These are phyloP conservation scores for Suillus bovinus DNA, from an alignment of 768 basidiomycete species.

Conservation along the genomic window DNA sequence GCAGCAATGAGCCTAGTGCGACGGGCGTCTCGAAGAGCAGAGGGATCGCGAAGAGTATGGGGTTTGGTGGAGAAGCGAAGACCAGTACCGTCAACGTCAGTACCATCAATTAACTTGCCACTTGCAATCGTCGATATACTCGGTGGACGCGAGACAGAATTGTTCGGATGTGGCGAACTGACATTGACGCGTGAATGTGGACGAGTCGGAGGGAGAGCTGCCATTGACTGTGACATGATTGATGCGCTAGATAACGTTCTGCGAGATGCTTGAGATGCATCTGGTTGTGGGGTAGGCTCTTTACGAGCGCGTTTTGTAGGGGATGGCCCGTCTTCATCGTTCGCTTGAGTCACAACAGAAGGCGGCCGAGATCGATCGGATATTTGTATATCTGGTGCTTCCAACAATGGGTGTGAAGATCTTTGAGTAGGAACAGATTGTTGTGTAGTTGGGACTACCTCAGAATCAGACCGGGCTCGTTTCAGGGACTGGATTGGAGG, in stretches of 20 bases:
- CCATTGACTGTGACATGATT: conserved; percentile 16
- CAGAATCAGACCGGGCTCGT: conserved; percentile 66
- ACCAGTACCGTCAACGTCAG: conserved; percentile 46
- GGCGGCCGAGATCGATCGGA: conserved; percentile 50
- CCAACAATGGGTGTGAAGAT: conserved; percentile 29
- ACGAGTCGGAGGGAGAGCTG: conserved; percentile 20
- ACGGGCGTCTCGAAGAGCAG: conserved; percentile 50
- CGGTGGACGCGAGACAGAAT: conserved; percentile 49
- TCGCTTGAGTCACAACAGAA: conserved; percentile 48
- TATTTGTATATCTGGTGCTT: conserved; percentile 46
- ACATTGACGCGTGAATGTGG: conserved; percentile 35
- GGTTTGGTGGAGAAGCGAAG: conserved; percentile 73
- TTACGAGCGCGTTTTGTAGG: conserved; percentile 72
- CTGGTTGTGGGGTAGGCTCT: conserved; percentile 43
- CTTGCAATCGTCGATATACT: conserved; percentile 43
- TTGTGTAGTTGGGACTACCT: conserved; percentile 38
- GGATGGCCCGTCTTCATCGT: conserved; percentile 64
- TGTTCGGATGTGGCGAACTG: conserved; percentile 38
- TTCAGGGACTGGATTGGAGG: conserved; percentile 54
- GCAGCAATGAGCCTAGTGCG: conserved; percentile 63
- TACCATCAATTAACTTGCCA: conserved; percentile 42
- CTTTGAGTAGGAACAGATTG: conserved; percentile 12
- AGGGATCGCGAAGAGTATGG: conserved; percentile 53
- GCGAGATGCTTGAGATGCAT: conserved; percentile 24
- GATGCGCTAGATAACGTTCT: conserved; percentile 12